Base-by-base conservation (phyloP, 306 rosid genomes). In the Acacia melanoxylon region DNA sequence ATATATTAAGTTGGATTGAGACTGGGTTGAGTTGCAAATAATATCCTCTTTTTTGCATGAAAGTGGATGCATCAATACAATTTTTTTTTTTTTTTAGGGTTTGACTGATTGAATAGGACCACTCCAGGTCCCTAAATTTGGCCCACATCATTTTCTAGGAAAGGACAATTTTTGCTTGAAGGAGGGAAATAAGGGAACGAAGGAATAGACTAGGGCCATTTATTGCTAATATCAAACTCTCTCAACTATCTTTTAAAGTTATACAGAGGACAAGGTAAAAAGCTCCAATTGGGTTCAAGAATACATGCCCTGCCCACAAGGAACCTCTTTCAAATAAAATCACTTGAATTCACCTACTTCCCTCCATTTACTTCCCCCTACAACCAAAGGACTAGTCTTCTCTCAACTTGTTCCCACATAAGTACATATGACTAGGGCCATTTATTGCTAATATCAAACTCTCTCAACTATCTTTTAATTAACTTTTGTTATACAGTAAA, bases 231-330 rank as follows among this genome's bases (percentile, higher is more conserved):
- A n/a, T n/a, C n/a, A n/a, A n/a, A n/a, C n/a, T n/a, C n/a, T n/a
- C n/a, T n/a, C n/a, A n/a, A n/a, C n/a, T n/a, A n/a, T n/a, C n/a
- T n/a, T n/a, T n/a, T n/a, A n/a, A n/a, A n/a, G n/a, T n/a, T n/a
- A n/a, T n/a, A 78, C 2, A 82, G 22, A 84, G 29, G 90, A 71
- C 88, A 84, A 87, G 74, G 82, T 76, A 71, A 76, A 72, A 84
- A 78, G 83, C 56, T 84, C 82, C 84, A 83, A 63, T n/a, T 63
- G 75, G 68, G 68, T 75, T 42, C 14, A 59, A 22, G 58, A 67
- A 68, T 75, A 75, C 51, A 42, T 81, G 72, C 42, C 22, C 22
- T 81, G 72, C 42, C 42, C 41, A 31, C 42, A 69, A 63, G 68
- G 17, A 27, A 13, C 68, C 58, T 54, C 27, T 41, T 82, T 82